phyloP scores from a whole-genome alignment of 768 basidiomycete genomes.

The Daedalea quercina region DNA sequence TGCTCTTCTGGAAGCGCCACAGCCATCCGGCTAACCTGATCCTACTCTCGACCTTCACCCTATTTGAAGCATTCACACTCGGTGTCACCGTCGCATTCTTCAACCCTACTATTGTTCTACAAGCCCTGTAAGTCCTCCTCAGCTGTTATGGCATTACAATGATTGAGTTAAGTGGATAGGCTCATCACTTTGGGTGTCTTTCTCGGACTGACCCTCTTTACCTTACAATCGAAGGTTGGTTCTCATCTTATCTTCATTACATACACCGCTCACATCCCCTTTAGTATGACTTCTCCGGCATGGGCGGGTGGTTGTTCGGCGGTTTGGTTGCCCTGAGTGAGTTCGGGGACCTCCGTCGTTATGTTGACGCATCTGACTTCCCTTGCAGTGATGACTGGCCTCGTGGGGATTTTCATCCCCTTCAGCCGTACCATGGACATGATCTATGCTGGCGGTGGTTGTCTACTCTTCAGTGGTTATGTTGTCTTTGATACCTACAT shows the following conservation, averaged over 20 bases:
- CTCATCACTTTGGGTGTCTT: constrained; percentile 91
- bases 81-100: constrained; percentile 80
- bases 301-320: constrained; percentile 88
- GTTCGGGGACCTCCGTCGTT: constrained; percentile 17
- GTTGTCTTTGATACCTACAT: constrained; percentile 86
- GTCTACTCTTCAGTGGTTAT: constrained; percentile 84
- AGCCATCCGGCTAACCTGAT: constrained; percentile 83
- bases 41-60: constrained; percentile 80
- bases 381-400: constrained; percentile 61
- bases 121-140: constrained; percentile 61
- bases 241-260: background rate
- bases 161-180: constrained; percentile 25
- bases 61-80: constrained; percentile 85
- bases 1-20: constrained; percentile 91
- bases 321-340: constrained; percentile 72
- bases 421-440: constrained; percentile 80
- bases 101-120: constrained; percentile 67
- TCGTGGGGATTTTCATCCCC: constrained; percentile 83
- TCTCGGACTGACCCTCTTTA: constrained; percentile 89
- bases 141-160: background rate
- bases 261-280: background rate
- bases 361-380: constrained; percentile 1
- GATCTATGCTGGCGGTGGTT: constrained; percentile 69
- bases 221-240: constrained; percentile 83
- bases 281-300: constrained; percentile 90